Evolutionary conservation across 257 asterid species (phyloP), one percentile per base, ranked within the genome.

Genomic region (Linderniella brevidens): DNA sequence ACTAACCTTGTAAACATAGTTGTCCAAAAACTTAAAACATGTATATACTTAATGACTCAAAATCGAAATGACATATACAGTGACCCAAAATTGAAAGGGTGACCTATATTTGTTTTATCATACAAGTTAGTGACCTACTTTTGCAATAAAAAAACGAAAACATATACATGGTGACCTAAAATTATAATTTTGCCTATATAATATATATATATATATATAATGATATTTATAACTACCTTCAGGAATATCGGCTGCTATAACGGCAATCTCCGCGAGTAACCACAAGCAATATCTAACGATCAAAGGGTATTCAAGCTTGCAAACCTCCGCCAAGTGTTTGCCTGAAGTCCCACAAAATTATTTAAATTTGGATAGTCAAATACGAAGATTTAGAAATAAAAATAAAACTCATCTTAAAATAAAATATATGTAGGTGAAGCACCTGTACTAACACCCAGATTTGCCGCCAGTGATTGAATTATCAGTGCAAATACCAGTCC

Each of bases 381-480:
- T 25, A 25, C 32, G 32, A 25, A 25, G 32, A 2, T 25, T 25
- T 3, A 25, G 32, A 25, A 25, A 25, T 25, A 25, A 25, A 25
- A 25, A 25, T 25, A 25, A 25, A 25, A n/a, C n/a, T n/a, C n/a
- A n/a, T n/a, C n/a, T n/a, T n/a, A n/a, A n/a, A n/a, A n/a, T n/a
- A n/a, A n/a, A n/a, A n/a, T n/a, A n/a, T 45, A 29, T 3, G 18
- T 19, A 4, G 19, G 4, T 7, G 49, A 45, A 41, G 9, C 47
- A 82, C 97, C 95, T 0, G 95, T 88, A 82, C 71, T 65, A 37
- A 88, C 97, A 42, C 95, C 97, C 48, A 88, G 93, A 52, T 88
- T 88, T 41, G 95, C 97, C 0, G 97, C 95, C 37, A 88, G 79
- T 1, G 97, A 88, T 64, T 88, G 97, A 63, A 88, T 88, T 35